Evolutionary conservation across 2,329 filamentous ascomycete genomes (phyloP).

Genomic region (Lasiodiplodia theobromae): DNA sequence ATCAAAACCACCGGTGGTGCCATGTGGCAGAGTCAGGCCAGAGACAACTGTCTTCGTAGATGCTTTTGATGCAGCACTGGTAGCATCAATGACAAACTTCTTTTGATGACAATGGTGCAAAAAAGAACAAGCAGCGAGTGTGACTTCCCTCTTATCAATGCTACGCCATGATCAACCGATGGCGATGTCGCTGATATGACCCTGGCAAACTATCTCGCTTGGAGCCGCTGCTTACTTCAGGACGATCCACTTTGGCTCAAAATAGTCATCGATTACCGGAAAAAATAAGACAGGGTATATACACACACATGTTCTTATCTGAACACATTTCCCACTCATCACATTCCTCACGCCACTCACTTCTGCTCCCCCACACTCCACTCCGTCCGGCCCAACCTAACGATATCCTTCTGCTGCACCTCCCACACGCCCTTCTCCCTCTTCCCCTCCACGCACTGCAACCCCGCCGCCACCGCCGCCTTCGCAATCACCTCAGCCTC

Average conservation of each 20-base stretch:
- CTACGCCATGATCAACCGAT: not conserved
- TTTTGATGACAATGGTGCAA: not conserved
- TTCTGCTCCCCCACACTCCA: conserved; percentile 38
- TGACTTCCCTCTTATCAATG: not conserved
- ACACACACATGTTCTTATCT: not conserved
- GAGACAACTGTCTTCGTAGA: too few relatives aligned
- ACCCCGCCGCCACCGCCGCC: conserved; percentile 68
- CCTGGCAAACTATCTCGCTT: not conserved
- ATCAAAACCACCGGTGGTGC: not conserved
- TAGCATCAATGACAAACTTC: too few relatives aligned
- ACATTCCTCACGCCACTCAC: not conserved
- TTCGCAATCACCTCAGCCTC: conserved; percentile 75
- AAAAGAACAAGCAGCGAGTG: not conserved
- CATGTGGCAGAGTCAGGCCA: not conserved
- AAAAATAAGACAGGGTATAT: not conserved
- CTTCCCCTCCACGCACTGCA: conserved; percentile 59
- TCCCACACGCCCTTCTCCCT: conserved; percentile 68
- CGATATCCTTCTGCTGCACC: conserved; percentile 67
- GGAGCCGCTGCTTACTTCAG: not conserved
- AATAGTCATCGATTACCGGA: not conserved
- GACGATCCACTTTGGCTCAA: not conserved
- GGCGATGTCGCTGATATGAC: not conserved
- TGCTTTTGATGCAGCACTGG: too few relatives aligned
- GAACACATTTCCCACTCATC: not conserved
- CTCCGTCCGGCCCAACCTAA: conserved; percentile 69